Conservation (phyloP, 305 asterid species). For the Fraxinus velutina region DNA sequence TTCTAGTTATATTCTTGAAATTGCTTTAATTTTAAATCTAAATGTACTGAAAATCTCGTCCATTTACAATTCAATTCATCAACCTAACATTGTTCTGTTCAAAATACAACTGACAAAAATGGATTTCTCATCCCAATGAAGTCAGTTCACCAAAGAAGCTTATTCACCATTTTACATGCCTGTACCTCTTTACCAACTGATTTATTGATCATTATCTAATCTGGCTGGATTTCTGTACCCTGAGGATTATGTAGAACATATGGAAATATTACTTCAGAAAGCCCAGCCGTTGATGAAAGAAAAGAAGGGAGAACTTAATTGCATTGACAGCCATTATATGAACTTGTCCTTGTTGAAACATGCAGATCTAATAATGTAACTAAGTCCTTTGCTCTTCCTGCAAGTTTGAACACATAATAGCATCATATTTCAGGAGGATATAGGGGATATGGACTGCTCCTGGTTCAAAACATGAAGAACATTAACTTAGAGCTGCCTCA, state of each 20-base stretch:
- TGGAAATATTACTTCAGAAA: not conserved
- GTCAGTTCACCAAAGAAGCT: not conserved
- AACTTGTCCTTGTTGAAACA: not conserved
- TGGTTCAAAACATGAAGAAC: not conserved
- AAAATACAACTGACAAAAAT: not conserved
- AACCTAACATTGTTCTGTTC: not conserved
- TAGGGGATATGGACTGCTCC: not conserved
- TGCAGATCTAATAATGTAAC: not conserved
- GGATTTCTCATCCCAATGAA: slow-evolving; percentile 7
- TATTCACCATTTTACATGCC: not conserved
- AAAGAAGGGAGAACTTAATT: not conserved
- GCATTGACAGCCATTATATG: not conserved
- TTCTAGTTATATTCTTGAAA: slow-evolving; percentile 10
- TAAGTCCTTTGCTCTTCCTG: not conserved
- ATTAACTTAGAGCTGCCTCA: not conserved
- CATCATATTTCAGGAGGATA: not conserved
- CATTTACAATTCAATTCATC: not conserved
- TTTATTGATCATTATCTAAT: not conserved
- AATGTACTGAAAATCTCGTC: slow-evolving; percentile 6
- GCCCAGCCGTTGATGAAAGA: not conserved
- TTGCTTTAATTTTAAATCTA: not conserved
- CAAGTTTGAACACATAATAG: not conserved
- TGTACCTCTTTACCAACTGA: not conserved
- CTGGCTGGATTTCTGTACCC: not conserved
- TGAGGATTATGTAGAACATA: not conserved